Percentiles rank a stretch among this genome's conserved stretches.
phyloP scores from a whole-genome alignment of 495 filamentous ascomycete species.

The Neurospora sp. region DNA sequence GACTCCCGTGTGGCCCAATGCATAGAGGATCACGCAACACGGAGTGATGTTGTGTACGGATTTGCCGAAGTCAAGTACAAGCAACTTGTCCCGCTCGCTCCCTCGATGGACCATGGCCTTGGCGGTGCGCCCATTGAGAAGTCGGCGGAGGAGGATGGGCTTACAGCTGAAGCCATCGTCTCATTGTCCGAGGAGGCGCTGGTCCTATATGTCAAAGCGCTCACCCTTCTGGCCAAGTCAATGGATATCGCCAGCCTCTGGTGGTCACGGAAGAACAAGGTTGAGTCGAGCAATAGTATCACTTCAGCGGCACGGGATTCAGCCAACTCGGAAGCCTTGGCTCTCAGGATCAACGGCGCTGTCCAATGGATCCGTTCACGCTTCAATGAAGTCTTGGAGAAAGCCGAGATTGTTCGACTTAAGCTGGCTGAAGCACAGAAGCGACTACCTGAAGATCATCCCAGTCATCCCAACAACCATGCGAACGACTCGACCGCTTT shows the following conservation, averaged over 20 bases:
- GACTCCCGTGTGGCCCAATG: slow-evolving; percentile 65
- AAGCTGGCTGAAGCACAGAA: slow-evolving; percentile 83
- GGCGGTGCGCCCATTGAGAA: slow-evolving; percentile 43
- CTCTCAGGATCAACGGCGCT: slow-evolving; percentile 74
- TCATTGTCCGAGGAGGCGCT: slow-evolving; percentile 87
- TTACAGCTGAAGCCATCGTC: slow-evolving; percentile 79
- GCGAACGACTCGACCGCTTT: slow-evolving; percentile 33
- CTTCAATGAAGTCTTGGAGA: slow-evolving; percentile 94
- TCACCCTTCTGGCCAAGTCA: slow-evolving; percentile 79
- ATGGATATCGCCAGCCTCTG: slow-evolving; percentile 93
- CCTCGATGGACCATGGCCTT: slow-evolving; percentile 60
- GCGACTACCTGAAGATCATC: slow-evolving; percentile 72
- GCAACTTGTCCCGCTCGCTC: slow-evolving; percentile 79
- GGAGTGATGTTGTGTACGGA: slow-evolving; percentile 89
- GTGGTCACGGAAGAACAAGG: slow-evolving; percentile 72
- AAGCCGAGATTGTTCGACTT: slow-evolving; percentile 80
- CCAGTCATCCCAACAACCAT: slow-evolving; percentile 74
- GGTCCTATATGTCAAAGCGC: slow-evolving; percentile 89
- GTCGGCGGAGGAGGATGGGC: slow-evolving; percentile 51
- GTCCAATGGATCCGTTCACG: slow-evolving; percentile 91
- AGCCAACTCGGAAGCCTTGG: slow-evolving; percentile 42
- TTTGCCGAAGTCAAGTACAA: slow-evolving; percentile 99
- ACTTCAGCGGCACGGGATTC: slow-evolving; percentile 34
- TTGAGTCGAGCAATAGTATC: slow-evolving; percentile 43
- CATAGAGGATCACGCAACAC: slow-evolving; percentile 83